These are phyloP conservation scores for Warburgia ugandensis DNA, from an alignment of 164 flowering plant genomes.

Conservation along the genomic window DNA sequence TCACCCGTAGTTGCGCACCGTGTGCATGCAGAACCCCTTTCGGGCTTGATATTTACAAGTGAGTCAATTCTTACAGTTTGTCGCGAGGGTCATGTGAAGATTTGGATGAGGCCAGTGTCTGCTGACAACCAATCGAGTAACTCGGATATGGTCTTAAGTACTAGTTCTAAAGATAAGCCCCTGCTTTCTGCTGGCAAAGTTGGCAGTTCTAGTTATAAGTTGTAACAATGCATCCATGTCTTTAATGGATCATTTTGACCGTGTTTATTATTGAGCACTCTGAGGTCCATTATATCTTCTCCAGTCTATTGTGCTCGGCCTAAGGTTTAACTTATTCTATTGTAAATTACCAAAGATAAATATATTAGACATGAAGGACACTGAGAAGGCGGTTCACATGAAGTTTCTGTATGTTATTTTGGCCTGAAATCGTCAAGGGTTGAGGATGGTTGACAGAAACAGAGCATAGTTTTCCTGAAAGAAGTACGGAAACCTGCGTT, in stretches of 20 bases:
- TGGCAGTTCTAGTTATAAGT: slow-evolving; percentile 38
- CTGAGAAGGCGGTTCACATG: too few species aligned
- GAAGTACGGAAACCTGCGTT: too few species aligned
- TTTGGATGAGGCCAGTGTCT: slow-evolving; percentile 83
- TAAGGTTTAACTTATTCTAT: too few species aligned
- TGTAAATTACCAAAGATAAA: too few species aligned
- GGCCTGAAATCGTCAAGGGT: too few species aligned
- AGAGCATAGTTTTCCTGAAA: too few species aligned
- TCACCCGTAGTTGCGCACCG: slow-evolving; percentile 88
- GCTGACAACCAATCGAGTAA: slow-evolving; percentile 48
- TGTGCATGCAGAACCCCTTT: slow-evolving; percentile 86
- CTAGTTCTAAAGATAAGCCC: slow-evolving; percentile 55
- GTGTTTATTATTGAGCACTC: background rate
- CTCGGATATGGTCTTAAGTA: slow-evolving; percentile 35
- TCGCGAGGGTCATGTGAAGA: slow-evolving; percentile 86
- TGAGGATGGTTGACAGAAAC: too few species aligned
- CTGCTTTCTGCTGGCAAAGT: slow-evolving; percentile 27
- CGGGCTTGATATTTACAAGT: slow-evolving; percentile 73
- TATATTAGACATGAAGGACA: too few species aligned
- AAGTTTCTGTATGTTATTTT: too few species aligned
- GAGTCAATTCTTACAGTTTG: slow-evolving; percentile 82
- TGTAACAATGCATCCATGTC: slow-evolving; percentile 18
- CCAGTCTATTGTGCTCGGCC: too few species aligned
- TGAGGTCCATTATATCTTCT: too few species aligned
- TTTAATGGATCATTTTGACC: background rate